A percentile compares a stretch with the other conserved stretches of the same genome.
Evolutionary conservation across 352 stramenopile genomes (phyloP).

Genomic region (Plasmopara halstedii): DNA sequence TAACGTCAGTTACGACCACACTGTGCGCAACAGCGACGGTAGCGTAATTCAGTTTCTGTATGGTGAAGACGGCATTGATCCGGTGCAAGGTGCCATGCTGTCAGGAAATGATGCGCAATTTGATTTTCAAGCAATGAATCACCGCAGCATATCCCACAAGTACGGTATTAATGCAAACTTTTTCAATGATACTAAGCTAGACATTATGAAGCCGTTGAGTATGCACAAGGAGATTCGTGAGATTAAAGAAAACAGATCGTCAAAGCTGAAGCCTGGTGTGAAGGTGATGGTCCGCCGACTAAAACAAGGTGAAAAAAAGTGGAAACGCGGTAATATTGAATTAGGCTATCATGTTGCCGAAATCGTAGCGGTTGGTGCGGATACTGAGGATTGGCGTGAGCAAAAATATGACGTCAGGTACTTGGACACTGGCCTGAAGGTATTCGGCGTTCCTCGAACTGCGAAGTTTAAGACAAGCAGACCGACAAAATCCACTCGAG

Average conservation of each 20-base stretch:
- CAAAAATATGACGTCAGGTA: slow-evolving; percentile 86
- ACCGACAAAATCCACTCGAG: slow-evolving; percentile 50
- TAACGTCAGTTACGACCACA: slow-evolving; percentile 98
- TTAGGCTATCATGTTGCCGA: slow-evolving; percentile 60
- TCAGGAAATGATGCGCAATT: slow-evolving; percentile 91
- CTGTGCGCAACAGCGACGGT: slow-evolving; percentile 96
- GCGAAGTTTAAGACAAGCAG: slow-evolving; percentile 71
- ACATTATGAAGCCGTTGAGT: slow-evolving; percentile 82
- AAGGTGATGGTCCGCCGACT: slow-evolving; percentile 62
- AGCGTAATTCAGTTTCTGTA: slow-evolving; percentile 99
- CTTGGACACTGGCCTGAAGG: slow-evolving; percentile 73
- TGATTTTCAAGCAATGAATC: slow-evolving; percentile 95
- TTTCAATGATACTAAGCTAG: slow-evolving; percentile 85
- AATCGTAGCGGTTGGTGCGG: slow-evolving; percentile 53
- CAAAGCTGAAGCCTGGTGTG: slow-evolving; percentile 43
- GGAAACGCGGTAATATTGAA: slow-evolving; percentile 81
- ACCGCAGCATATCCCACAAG: slow-evolving; percentile 92
- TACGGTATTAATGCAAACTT: slow-evolving; percentile 87
- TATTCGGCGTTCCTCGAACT: slow-evolving; percentile 67
- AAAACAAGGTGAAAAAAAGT: slow-evolving; percentile 75
- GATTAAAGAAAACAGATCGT: slow-evolving; percentile 35
- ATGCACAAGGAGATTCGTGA: slow-evolving; percentile 62
- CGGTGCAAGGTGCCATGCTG: slow-evolving; percentile 92
- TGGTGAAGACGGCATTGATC: slow-evolving; percentile 98
- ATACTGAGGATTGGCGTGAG: slow-evolving; percentile 57